phyloP scores from a whole-genome alignment of 2,329 filamentous ascomycete genomes.

The Cladophialophora psammophila region DNA sequence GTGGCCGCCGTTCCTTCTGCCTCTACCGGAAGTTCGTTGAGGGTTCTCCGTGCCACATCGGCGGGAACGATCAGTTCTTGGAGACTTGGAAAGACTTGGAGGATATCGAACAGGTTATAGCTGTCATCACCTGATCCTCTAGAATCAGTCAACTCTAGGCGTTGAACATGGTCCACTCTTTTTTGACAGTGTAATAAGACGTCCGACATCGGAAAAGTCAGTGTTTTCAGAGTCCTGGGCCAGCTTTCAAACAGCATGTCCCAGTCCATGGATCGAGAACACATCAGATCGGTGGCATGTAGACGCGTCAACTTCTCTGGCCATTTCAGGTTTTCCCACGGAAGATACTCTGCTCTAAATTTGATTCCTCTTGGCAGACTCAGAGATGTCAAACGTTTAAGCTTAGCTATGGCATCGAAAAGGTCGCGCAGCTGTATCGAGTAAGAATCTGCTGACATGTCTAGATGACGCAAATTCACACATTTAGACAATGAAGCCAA shows the following conservation, averaged over 20 bases:
- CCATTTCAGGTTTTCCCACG: slow-evolving; percentile 24
- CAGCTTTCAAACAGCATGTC: slow-evolving; percentile 23
- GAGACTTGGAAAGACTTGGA: slow-evolving; percentile 14
- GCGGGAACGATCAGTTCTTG: slow-evolving; percentile 1
- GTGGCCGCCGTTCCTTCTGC: background rate
- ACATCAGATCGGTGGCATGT: slow-evolving; percentile 25
- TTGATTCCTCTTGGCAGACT: slow-evolving; percentile 49
- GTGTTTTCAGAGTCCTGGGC: slow-evolving; percentile 28
- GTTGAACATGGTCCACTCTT: slow-evolving; percentile 13
- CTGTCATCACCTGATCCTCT: background rate
- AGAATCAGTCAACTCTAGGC: slow-evolving; percentile 1
- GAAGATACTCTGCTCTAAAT: background rate
- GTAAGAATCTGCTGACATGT: slow-evolving; percentile 62
- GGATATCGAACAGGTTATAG: slow-evolving; percentile 15
- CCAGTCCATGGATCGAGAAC: slow-evolving; percentile 16
- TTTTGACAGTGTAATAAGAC: slow-evolving; percentile 10
- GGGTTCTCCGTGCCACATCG: slow-evolving; percentile 1
- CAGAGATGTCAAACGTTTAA: slow-evolving; percentile 55
- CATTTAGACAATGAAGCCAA: slow-evolving; percentile 66
- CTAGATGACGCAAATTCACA: slow-evolving; percentile 55
- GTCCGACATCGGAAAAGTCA: slow-evolving; percentile 16
- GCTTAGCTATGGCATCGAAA: slow-evolving; percentile 58
- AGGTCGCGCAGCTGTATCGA: slow-evolving; percentile 58
- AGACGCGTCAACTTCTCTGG: slow-evolving; percentile 29
- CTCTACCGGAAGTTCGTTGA: background rate